Evolutionary conservation across 2,329 filamentous ascomycete species (phyloP).

Genomic region (Hymenoscyphus occultus): DNA sequence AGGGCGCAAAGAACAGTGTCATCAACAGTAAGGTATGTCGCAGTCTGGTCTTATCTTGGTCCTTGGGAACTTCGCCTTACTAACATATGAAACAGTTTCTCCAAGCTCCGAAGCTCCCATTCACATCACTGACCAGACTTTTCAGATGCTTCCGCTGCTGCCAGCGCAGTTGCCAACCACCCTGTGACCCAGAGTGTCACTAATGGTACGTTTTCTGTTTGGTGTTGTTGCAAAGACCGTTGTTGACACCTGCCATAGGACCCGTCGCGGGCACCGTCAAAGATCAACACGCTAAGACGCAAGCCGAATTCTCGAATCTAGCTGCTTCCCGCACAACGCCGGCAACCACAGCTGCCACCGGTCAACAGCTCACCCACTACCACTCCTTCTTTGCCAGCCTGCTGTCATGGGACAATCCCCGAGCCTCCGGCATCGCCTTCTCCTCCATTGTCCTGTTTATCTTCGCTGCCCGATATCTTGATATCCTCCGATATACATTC

Average conservation of each 20-base stretch:
- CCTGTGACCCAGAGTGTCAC: slow-evolving; percentile 34
- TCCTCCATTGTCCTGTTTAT: slow-evolving; percentile 55
- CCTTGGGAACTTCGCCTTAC: slow-evolving; percentile 16
- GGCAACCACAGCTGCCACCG: slow-evolving; percentile 52
- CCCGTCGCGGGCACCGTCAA: slow-evolving; percentile 58
- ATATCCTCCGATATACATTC: slow-evolving; percentile 62
- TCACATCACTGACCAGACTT: slow-evolving; percentile 24
- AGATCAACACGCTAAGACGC: slow-evolving; percentile 54
- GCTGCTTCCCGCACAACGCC: slow-evolving; percentile 56
- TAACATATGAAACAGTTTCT: slow-evolving; percentile 29
- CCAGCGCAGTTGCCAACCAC: slow-evolving; percentile 34
- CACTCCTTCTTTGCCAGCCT: slow-evolving; percentile 69
- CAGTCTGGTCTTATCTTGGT: neutral
- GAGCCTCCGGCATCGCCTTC: slow-evolving; percentile 65
- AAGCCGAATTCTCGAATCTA: slow-evolving; percentile 55
- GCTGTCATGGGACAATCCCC: slow-evolving; percentile 66
- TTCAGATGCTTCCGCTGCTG: slow-evolving; percentile 34
- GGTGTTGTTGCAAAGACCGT: slow-evolving; percentile 1
- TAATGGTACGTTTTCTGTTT: slow-evolving; percentile 28
- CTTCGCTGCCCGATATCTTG: slow-evolving; percentile 62
- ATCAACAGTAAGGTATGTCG: slow-evolving; percentile 32
- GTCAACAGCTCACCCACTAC: slow-evolving; percentile 65
- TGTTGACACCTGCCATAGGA: slow-evolving; percentile 40
- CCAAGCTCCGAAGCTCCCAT: slow-evolving; percentile 24
- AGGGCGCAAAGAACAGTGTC: slow-evolving; percentile 28